These are phyloP conservation scores for Podospora didyma DNA, from an alignment of 495 filamentous ascomycete genomes.

Conservation along the genomic window DNA sequence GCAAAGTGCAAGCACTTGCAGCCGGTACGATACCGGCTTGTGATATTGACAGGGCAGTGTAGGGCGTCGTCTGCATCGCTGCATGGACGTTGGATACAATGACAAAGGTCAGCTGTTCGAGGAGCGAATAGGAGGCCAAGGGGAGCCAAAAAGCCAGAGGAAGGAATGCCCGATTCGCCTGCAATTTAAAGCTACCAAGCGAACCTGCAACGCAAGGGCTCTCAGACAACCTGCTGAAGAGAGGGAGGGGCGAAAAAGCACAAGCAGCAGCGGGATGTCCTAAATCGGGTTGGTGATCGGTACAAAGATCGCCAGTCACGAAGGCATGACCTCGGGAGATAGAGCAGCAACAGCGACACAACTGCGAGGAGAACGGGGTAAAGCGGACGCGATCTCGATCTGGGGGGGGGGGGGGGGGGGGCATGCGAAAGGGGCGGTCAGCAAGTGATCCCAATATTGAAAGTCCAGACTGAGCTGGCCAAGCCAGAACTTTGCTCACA, in stretches of 20 bases:
- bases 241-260: no score
- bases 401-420: neutral
- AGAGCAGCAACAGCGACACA: neutral
- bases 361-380: neutral
- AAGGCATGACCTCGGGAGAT: neutral
- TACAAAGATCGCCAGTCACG: neutral
- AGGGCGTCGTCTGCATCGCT: no score
- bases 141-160: no score
- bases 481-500: neutral
- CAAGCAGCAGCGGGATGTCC: neutral
- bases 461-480: neutral
- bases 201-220: neutral
- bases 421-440: neutral
- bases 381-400: neutral
- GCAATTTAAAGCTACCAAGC: neutral
- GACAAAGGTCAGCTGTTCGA: no score
- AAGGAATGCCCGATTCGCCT: no score
- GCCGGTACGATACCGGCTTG: no score
- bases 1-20: no score
- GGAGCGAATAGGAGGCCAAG: no score
- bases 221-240: no score
- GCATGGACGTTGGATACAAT: no score
- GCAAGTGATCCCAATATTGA: neutral
- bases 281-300: conserved; percentile 5
- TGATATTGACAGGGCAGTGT: no score